These are phyloP conservation scores for Plasmodium cynomolgi DNA, from an alignment of 169 alveolate genomes.

Conservation along the genomic window DNA sequence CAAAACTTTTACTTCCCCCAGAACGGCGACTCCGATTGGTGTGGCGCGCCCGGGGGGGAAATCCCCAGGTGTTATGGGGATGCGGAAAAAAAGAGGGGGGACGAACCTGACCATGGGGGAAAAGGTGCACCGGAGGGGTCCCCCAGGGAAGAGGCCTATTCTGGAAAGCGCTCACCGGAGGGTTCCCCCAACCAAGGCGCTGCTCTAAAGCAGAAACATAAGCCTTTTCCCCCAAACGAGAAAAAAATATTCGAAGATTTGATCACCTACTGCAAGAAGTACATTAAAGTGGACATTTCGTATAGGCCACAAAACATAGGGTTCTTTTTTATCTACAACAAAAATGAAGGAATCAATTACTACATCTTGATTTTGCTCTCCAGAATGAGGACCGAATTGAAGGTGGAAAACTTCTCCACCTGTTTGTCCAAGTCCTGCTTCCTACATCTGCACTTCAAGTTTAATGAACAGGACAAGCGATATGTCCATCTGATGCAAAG, in stretches of 20 bases:
- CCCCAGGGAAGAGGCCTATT: background rate
- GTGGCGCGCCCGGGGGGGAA: background rate
- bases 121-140: background rate
- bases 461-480: conserved; percentile 24
- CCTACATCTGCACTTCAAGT: conserved; percentile 19
- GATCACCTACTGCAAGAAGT: conserved; percentile 51
- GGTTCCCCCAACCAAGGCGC: background rate
- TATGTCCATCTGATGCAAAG: background rate
- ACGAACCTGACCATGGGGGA: background rate
- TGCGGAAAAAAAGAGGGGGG: background rate
- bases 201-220: background rate
- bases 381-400: background rate
- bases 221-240: background rate
- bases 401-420: conserved; percentile 6
- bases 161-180: background rate
- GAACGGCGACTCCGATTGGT: background rate
- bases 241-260: conserved; percentile 52
- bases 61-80: background rate
- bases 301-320: conserved; percentile 58
- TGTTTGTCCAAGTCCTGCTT: conserved; percentile 27
- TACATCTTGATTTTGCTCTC: conserved; percentile 54
- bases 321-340: conserved; percentile 63
- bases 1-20: background rate
- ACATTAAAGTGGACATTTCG: conserved; percentile 19
- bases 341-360: conserved; percentile 52